These are phyloP conservation scores for Colletotrichum sp. DNA, from an alignment of 2,329 filamentous ascomycete species.

Conservation along the genomic window DNA sequence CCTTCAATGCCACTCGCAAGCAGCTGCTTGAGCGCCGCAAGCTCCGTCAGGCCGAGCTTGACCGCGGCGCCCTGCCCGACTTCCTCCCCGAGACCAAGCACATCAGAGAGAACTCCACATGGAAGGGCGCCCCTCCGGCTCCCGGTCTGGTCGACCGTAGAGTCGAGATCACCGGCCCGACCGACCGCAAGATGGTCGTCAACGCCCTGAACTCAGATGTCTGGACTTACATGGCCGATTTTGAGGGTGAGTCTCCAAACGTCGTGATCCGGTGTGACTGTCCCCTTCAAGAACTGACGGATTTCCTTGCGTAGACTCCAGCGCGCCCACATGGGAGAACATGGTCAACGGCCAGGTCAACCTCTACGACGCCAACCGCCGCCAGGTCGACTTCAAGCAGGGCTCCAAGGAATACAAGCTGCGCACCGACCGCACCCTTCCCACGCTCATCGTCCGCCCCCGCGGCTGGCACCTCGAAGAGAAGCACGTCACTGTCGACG, in stretches of 20 bases:
- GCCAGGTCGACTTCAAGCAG: slow-evolving; percentile 95
- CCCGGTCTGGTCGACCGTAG: slow-evolving; percentile 92
- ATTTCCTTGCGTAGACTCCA: slow-evolving; percentile 70
- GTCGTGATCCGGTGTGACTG: not conserved
- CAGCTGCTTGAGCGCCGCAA: slow-evolving; percentile 85
- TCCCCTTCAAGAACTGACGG: not conserved
- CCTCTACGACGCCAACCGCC: slow-evolving; percentile 93
- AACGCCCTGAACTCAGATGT: slow-evolving; percentile 96
- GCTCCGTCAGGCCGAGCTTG: slow-evolving; percentile 88
- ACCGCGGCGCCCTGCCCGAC: slow-evolving; percentile 86
- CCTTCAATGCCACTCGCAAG: slow-evolving; percentile 91
- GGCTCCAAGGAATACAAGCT: slow-evolving; percentile 97
- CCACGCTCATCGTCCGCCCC: slow-evolving; percentile 92
- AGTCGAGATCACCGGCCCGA: slow-evolving; percentile 96
- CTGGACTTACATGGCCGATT: slow-evolving; percentile 99
- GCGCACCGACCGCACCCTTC: slow-evolving; percentile 82
- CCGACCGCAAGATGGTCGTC: slow-evolving; percentile 98
- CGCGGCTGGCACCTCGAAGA: slow-evolving; percentile 98
- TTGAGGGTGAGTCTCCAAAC: slow-evolving; percentile 71
- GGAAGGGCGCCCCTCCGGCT: slow-evolving; percentile 90
- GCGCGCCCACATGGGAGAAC: slow-evolving; percentile 97
- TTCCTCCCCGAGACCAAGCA: slow-evolving; percentile 96
- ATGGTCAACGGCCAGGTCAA: slow-evolving; percentile 99
- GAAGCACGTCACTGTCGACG: slow-evolving; percentile 96
- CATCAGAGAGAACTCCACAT: slow-evolving; percentile 92